Conservation (phyloP, 2,329 filamentous ascomycete species). For the Neofusicoccum umdonicola region DNA sequence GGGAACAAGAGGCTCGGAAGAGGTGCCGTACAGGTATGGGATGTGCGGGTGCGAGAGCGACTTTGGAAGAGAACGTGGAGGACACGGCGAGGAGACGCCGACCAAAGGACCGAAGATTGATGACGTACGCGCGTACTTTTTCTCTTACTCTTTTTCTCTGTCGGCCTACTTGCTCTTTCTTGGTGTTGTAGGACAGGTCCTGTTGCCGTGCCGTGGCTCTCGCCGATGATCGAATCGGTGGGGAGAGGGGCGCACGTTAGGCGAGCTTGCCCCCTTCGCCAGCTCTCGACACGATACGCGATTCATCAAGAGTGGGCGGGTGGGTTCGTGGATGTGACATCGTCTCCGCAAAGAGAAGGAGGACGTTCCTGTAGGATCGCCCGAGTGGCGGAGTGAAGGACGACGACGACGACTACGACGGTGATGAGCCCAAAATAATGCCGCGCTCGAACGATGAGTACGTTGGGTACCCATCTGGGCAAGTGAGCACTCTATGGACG, state of each 20-base stretch:
- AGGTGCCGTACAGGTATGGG: neutral
- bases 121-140: neutral
- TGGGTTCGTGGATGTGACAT: neutral
- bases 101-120: neutral
- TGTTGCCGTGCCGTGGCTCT: neutral
- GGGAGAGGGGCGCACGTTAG: neutral
- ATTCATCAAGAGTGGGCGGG: conserved; percentile 6
- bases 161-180: neutral
- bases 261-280: neutral
- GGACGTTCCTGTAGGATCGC: neutral
- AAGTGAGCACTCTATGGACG: neutral
- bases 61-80: neutral
- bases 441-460: neutral
- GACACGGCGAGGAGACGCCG: neutral
- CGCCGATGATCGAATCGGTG: neutral
- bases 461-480: neutral
- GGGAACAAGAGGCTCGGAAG: neutral
- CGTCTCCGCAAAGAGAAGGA: neutral
- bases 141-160: neutral
- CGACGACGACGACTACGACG: neutral
- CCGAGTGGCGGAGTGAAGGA: neutral
- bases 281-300: conserved; percentile 3
- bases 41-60: neutral
- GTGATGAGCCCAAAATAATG: conserved; percentile 3
- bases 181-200: neutral